Conservation (phyloP, 208 protist genomes). For the Balamuthia mandrillaris region DNA sequence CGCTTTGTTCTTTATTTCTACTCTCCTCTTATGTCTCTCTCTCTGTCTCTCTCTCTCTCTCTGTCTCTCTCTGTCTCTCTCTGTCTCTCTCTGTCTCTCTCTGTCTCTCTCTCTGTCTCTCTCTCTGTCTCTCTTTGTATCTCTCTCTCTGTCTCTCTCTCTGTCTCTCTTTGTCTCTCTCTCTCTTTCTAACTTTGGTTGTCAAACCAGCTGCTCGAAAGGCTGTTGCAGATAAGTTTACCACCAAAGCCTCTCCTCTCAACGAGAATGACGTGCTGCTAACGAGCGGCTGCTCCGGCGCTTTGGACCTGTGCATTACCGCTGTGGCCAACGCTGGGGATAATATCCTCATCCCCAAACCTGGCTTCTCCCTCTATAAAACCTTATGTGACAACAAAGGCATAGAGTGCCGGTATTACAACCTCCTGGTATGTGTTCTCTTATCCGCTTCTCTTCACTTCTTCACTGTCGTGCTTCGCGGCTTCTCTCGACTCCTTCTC, state of each 20-base stretch:
- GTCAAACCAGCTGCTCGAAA: not conserved
- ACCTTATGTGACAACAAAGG: slow-evolving; percentile 78
- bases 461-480: not conserved
- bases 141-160: not conserved
- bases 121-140: not conserved
- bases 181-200: not conserved
- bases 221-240: slow-evolving; percentile 31
- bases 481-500: too few species aligned
- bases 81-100: not conserved
- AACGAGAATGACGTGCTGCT: slow-evolving; percentile 46
- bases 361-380: slow-evolving; percentile 89
- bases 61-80: not conserved
- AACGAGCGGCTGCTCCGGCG: slow-evolving; percentile 81
- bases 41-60: not conserved
- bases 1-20: not conserved
- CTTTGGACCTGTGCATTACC: slow-evolving; percentile 79
- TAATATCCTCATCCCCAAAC: slow-evolving; percentile 85
- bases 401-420: slow-evolving; percentile 79
- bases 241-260: slow-evolving; percentile 25
- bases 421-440: slow-evolving; percentile 57
- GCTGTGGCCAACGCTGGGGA: slow-evolving; percentile 78
- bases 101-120: slow-evolving; percentile 13
- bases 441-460: not conserved
- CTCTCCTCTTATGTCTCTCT: not conserved
- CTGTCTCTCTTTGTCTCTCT: not conserved